Evolutionary conservation across 1,284 basidiomycete species (phyloP).

Genomic region (Stygiomarasmius scandens): DNA sequence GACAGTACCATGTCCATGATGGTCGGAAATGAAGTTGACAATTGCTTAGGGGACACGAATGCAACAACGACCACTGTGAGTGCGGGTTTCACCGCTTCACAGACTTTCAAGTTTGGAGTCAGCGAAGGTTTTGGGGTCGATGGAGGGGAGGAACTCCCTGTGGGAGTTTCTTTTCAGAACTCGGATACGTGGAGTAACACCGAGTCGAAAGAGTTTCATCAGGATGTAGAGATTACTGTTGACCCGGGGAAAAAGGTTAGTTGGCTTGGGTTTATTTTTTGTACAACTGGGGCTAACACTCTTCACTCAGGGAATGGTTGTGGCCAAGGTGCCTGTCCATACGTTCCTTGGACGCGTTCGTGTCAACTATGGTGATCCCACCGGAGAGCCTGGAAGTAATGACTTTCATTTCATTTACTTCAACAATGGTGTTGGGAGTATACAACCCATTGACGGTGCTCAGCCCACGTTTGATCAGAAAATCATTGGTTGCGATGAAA

Average conservation of each 20-base stretch:
- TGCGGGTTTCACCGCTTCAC: neutral
- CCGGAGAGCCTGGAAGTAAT: neutral
- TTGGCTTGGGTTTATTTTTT: neutral
- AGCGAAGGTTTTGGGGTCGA: neutral
- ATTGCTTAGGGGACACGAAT: neutral
- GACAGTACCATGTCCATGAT: neutral
- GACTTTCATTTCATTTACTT: slow-evolving; percentile 1
- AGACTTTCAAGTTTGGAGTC: slow-evolving; percentile 1
- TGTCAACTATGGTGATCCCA: slow-evolving; percentile 4
- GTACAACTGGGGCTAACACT: neutral
- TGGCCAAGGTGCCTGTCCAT: neutral
- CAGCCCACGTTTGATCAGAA: neutral
- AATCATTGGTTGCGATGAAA: slow-evolving; percentile 1
- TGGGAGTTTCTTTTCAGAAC: neutral
- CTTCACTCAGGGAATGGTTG: neutral
- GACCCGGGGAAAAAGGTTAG: neutral
- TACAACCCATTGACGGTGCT: neutral
- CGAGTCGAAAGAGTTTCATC: neutral
- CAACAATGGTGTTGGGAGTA: slow-evolving; percentile 6
- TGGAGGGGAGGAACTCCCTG: slow-evolving; percentile 1
- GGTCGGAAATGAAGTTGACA: neutral
- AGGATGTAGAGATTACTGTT: neutral
- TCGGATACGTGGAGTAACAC: slow-evolving; percentile 6
- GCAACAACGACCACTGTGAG: neutral
- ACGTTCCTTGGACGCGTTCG: slow-evolving; percentile 1